Evolutionary conservation across 805 yeast genomes (phyloP).

Genomic region (Kockiozyma suomiensis): DNA sequence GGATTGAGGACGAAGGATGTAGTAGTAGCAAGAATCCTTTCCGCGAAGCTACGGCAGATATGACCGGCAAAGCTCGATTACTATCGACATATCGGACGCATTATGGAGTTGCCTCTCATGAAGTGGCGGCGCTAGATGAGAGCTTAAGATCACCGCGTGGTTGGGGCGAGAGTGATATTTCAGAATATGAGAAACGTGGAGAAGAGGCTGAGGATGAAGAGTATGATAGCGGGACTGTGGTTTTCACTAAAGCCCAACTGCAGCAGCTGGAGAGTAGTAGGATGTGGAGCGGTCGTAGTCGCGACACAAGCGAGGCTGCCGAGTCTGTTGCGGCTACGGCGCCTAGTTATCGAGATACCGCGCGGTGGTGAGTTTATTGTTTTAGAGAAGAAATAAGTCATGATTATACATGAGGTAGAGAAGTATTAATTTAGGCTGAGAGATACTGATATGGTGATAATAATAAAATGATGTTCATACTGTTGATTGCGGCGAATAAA

Average conservation of each 20-base stretch:
- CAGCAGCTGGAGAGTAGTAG: conserved; percentile 1
- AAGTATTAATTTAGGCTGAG: too few species aligned
- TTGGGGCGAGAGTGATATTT: neutral
- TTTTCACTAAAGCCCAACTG: neutral
- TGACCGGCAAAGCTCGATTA: neutral
- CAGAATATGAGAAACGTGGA: neutral
- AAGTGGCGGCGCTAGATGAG: neutral
- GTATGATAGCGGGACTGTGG: neutral
- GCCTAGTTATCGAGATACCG: conserved; percentile 5
- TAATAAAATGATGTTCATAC: too few species aligned
- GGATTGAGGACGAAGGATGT: neutral
- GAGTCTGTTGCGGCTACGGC: neutral
- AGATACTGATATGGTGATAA: too few species aligned
- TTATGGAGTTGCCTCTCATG: neutral
- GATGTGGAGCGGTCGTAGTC: conserved; percentile 1
- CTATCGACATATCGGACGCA: neutral
- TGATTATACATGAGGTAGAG: too few species aligned
- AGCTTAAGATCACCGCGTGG: neutral
- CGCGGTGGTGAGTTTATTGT: neutral
- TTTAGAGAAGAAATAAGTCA: too few species aligned
- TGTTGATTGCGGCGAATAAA: too few species aligned
- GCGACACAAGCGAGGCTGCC: neutral
- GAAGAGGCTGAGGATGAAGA: neutral
- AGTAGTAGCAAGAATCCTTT: neutral
- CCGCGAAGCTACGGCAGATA: neutral